These are phyloP conservation scores for Hericium coralloides DNA, from an alignment of 768 basidiomycete species.

Conservation along the genomic window DNA sequence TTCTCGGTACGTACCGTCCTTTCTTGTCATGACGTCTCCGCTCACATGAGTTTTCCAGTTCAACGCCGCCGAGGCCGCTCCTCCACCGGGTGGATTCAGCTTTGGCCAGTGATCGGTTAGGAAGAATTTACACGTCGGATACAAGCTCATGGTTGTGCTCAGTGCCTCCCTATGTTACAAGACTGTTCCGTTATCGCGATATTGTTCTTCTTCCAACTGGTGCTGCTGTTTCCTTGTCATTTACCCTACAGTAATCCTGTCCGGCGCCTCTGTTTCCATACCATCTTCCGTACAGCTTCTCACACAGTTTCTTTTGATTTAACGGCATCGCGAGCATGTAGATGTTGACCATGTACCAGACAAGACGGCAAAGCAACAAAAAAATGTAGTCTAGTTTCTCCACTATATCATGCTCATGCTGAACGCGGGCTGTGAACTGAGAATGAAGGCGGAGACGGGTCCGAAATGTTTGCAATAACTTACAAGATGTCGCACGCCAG, in stretches of 20 bases:
- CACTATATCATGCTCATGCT: not conserved
- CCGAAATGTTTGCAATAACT: too few species aligned
- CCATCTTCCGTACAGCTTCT: conserved; percentile 1
- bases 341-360: conserved; percentile 7
- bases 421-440: too few species aligned
- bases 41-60: conserved; percentile 38
- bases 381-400: conserved; percentile 7
- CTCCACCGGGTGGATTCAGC: conserved; percentile 93
- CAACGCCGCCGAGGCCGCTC: conserved; percentile 77
- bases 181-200: conserved; percentile 6
- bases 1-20: conserved; percentile 50
- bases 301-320: conserved; percentile 4
- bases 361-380: not conserved
- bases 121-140: not conserved
- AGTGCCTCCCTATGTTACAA: conserved; percentile 3
- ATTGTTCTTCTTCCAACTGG: conserved; percentile 5
- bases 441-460: too few species aligned
- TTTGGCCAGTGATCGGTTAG: conserved; percentile 59
- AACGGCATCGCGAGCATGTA: conserved; percentile 12
- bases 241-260: conserved; percentile 9
- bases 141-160: conserved; percentile 2
- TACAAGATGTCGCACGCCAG: too few species aligned
- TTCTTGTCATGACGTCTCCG: not conserved
- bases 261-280: conserved; percentile 3
- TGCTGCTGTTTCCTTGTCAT: conserved; percentile 2